Evolutionary conservation across 371 early-diverging fungal genomes (phyloP).

Genomic region (Gilbertella persicaria): DNA sequence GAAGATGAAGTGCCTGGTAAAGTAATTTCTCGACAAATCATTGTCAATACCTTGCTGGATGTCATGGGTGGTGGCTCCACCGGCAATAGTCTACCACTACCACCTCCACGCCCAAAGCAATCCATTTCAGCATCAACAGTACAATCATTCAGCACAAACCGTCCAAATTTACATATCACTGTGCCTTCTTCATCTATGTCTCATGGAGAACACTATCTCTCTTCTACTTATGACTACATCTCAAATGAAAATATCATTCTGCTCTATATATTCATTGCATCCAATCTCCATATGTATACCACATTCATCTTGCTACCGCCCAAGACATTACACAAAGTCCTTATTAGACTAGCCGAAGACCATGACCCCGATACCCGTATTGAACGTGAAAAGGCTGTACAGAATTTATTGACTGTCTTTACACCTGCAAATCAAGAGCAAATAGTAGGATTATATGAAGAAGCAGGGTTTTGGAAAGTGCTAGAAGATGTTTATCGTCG

Average conservation of each 20-base stretch:
- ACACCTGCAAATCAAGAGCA: slow-evolving; percentile 59
- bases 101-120: slow-evolving; percentile 42
- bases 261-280: slow-evolving; percentile 71
- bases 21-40: slow-evolving; percentile 73
- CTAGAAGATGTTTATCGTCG: slow-evolving; percentile 66
- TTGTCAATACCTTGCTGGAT: slow-evolving; percentile 71
- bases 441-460: slow-evolving; percentile 61
- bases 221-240: slow-evolving; percentile 18
- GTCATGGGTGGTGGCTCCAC: slow-evolving; percentile 54
- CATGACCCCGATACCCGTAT: slow-evolving; percentile 53
- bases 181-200: slow-evolving; percentile 9
- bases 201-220: slow-evolving; percentile 1
- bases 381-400: slow-evolving; percentile 71
- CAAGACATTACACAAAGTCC: slow-evolving; percentile 58
- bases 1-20: slow-evolving; percentile 60
- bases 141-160: slow-evolving; percentile 30
- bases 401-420: slow-evolving; percentile 64
- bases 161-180: slow-evolving; percentile 14
- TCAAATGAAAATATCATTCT: slow-evolving; percentile 51
- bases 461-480: slow-evolving; percentile 74
- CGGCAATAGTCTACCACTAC: slow-evolving; percentile 31
- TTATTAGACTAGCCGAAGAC: slow-evolving; percentile 59
- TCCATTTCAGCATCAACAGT: slow-evolving; percentile 50
- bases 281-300: slow-evolving; percentile 65
- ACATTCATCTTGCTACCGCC: slow-evolving; percentile 63